Evolutionary conservation across 2,329 filamentous ascomycete genomes (phyloP).

Genomic region (Blumeria graminis): DNA sequence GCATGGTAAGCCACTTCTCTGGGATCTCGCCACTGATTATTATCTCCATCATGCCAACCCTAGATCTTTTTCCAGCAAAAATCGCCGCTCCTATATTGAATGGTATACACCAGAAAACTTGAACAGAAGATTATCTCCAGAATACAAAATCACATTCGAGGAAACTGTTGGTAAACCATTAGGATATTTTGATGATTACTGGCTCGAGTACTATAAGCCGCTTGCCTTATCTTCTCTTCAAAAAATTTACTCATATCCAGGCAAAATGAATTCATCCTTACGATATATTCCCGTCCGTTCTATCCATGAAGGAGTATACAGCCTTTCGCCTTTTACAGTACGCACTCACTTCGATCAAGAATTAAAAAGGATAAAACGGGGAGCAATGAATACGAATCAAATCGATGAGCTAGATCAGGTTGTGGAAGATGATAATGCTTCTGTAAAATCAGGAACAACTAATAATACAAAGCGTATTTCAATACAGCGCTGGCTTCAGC

Average conservation of each 20-base stretch:
- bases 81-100: constrained; percentile 50
- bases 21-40: constrained; percentile 88
- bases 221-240: constrained; percentile 67
- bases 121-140: constrained; percentile 24
- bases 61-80: constrained; percentile 39
- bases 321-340: constrained; percentile 71
- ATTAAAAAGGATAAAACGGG: constrained; percentile 41
- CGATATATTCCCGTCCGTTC: constrained; percentile 58
- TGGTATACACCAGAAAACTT: constrained; percentile 68
- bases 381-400: constrained; percentile 31
- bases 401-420: constrained; percentile 16
- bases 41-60: constrained; percentile 85
- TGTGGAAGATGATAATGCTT: constrained; percentile 19
- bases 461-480: constrained; percentile 24
- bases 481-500: constrained; percentile 37
- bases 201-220: constrained; percentile 90
- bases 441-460: constrained; percentile 18
- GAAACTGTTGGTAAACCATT: constrained; percentile 9
- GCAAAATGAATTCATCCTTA: constrained; percentile 67
- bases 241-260: constrained; percentile 63
- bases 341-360: constrained; percentile 39
- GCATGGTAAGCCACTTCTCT: constrained; percentile 79
- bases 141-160: constrained; percentile 7
- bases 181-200: constrained; percentile 68
- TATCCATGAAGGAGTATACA: constrained; percentile 48